Evolutionary conservation across 768 basidiomycete species (phyloP), one percentile per base, ranked within the genome.

Genomic region (Tephrocybe sp.): DNA sequence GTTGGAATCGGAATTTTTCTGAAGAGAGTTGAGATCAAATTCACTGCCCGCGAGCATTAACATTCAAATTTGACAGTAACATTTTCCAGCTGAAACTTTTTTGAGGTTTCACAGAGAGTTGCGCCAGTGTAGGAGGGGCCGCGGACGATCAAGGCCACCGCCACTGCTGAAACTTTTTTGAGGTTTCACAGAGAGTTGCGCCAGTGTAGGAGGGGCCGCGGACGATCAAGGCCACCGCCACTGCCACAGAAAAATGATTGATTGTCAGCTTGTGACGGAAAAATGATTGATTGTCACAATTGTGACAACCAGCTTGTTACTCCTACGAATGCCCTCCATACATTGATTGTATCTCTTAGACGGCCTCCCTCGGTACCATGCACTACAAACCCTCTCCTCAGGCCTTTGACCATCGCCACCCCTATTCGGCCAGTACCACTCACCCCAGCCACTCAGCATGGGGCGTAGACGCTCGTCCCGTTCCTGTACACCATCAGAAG

Each of bases 401-500:
- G 57, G 64, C 64, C 56, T 59, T 62, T 43, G 50, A 60, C 36
- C 45, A 50, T 45, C 61, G 55, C 30, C 56, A 60, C 50, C 23
- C 56, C 39, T 54, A 58, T 23, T 31, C 46, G 25, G 44, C 58
- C 4, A 42, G 59, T 47, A 62, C 65, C 49, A 56, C 52, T 19
- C 43, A 57, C 52, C 59, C 55, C 49, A 53, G 47, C 49, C 59
- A 58, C 47, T 45, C 52, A 49, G 60, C 53, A 48, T 68, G 67
- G 67, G 64, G 60, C 38, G 52, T 67, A 41, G 62, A 64, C 42
- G 56, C 65, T 21, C 64, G 61, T 22, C 49, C 61, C 27, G 56
- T 69, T 24, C 65, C 70, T 22, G 59, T 64, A 45, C 64, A 63
- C 49, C 60, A 57, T 58, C 64, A 59, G 37, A 65, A 61, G 50